Base-by-base conservation (phyloP, 129 eudicot genomes). In the Tanacetum coccineum region DNA sequence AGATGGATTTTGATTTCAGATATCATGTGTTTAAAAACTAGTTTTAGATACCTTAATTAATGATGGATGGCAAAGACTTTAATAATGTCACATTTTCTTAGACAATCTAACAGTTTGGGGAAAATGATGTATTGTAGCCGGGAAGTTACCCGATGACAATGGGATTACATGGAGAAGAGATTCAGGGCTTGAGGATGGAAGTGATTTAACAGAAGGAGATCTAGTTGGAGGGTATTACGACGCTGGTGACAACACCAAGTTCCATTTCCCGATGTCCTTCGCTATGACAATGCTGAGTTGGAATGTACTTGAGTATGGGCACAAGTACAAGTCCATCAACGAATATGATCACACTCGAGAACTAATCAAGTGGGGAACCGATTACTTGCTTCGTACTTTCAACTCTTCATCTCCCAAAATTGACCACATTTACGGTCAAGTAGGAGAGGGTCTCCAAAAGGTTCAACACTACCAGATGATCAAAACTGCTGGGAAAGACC, bases 181-280 rank as follows among this genome's bases (percentile, higher is more conserved):
- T 71, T 94, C 96, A 0, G 96, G 95, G 42, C 59, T 89, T n/a
- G 71, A 84, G 42, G 99, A 94, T 32, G 97, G 99, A 22, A 60
- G 77, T 18, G 73, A 66, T 42, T 52, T 32, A 10, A 74, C 83
- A 0, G 84, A 82, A 44, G 90, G 95, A 63, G 97, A 95, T 3
- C 72, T 92, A 22, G 89, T 92, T 0, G 98, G 98, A 36, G 98
- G 98, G 0, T 94, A 94, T 81, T 89, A 89, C n/a, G 99, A 94
- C 15, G 89, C 95, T 4, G 99, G 99, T 9, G 99, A 94, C 71
- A 84, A 82, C n/a, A 57, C 75, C 13, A 93, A 93, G 75, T 93
- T 81, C 67, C 75, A 88, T 73, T 93, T 86, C 39, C 99, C 99
- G 0, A 84, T 86, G 96, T 78, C 99, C 5, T 93, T 86, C 64